phyloP scores from a whole-genome alignment of 139 green algal genomes.

The Chlorella sp. region DNA sequence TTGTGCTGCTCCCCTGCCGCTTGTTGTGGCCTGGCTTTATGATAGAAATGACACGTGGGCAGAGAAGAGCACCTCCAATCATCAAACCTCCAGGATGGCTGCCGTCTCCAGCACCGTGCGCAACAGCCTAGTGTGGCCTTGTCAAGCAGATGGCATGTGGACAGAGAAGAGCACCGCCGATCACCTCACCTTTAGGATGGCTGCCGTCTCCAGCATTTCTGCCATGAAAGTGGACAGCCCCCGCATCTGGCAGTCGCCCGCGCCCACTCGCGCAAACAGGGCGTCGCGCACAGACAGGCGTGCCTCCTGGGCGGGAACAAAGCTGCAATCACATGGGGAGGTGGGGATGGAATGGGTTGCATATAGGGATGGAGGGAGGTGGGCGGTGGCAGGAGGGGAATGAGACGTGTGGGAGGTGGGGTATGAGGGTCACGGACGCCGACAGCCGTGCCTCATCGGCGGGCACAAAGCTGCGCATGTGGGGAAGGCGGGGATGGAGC shows the following conservation, averaged over 20 bases:
- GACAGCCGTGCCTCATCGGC: constrained; percentile 81
- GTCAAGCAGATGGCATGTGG: too few species aligned
- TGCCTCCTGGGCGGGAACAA: constrained; percentile 88
- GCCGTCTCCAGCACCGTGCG: constrained; percentile 97
- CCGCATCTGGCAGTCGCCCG: constrained; percentile 93
- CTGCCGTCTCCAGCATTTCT: constrained; percentile 97
- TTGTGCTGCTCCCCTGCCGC: too few species aligned
- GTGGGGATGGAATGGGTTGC: too few species aligned
- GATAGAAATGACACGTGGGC: too few species aligned
- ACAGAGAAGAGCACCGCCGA: background rate
- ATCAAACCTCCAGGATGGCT: constrained; percentile 77
- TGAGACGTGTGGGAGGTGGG: background rate
- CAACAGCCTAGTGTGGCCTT: too few species aligned
- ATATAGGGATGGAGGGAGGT: too few species aligned
- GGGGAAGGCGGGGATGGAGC: too few species aligned
- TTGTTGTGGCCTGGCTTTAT: too few species aligned
- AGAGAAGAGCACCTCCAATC: too few species aligned
- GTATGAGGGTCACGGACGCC: constrained; percentile 19
- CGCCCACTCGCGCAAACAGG: constrained; percentile 97
- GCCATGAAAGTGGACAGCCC: constrained; percentile 99
- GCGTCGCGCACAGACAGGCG: constrained; percentile 89
- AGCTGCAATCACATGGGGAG: constrained; percentile 58
- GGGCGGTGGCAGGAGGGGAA: background rate
- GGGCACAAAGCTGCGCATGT: constrained; percentile 86
- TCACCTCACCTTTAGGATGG: constrained; percentile 76